Evolutionary conservation across 371 early-diverging fungal species (phyloP).

Genomic region (Circinella umbellata): DNA sequence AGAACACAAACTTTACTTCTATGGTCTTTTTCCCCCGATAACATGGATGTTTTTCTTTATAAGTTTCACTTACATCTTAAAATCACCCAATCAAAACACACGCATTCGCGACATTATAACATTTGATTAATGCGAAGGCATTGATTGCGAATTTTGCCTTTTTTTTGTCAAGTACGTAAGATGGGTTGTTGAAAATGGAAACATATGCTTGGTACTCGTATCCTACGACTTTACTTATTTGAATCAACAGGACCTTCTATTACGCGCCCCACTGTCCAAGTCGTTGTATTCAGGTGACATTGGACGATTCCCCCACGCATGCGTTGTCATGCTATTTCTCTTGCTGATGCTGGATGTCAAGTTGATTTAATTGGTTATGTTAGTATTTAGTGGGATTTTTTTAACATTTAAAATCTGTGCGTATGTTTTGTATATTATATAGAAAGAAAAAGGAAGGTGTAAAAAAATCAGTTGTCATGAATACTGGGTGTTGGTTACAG

Average conservation of each 20-base stretch:
- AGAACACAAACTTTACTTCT: too few relatives aligned
- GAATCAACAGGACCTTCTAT: slow-evolving; percentile 27
- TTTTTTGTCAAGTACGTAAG: not conserved
- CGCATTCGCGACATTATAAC: too few relatives aligned
- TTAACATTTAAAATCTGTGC: not conserved
- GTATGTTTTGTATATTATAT: too few relatives aligned
- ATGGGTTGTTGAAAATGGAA: slow-evolving; percentile 24
- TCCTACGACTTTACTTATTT: slow-evolving; percentile 43
- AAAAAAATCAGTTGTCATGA: too few relatives aligned
- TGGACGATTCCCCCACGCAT: slow-evolving; percentile 96
- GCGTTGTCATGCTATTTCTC: slow-evolving; percentile 88
- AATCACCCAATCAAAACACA: too few relatives aligned
- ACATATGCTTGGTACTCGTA: slow-evolving; percentile 38
- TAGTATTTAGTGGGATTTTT: slow-evolving; percentile 39
- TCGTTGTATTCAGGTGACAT: slow-evolving; percentile 93
- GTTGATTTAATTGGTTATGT: slow-evolving; percentile 89
- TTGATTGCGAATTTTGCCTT: too few relatives aligned
- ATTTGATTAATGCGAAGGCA: too few relatives aligned
- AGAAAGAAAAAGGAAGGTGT: too few relatives aligned
- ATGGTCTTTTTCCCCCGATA: too few relatives aligned
- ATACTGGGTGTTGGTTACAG: not conserved
- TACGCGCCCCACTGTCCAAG: slow-evolving; percentile 49
- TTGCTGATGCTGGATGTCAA: slow-evolving; percentile 69
- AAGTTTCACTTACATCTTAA: too few relatives aligned
- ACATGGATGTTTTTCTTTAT: too few relatives aligned